Percentiles rank a stretch among this genome's conserved stretches.
Conservation (phyloP, 257 asterid genomes). For the Solanum microdontum region DNA sequence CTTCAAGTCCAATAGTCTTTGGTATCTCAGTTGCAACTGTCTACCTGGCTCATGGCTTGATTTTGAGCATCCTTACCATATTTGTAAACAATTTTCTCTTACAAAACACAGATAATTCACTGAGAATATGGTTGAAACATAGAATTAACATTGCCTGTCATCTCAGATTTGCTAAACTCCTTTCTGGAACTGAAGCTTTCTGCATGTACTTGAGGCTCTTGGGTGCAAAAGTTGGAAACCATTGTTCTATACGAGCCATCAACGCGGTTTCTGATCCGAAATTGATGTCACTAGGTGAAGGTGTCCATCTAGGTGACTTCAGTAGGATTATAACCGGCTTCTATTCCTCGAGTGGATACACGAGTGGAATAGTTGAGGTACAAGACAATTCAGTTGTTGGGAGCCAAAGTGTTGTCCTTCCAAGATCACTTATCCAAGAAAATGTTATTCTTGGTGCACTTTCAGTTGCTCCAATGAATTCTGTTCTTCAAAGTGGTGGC, state of each 20-base stretch:
- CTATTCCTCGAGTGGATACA: constrained; percentile 45
- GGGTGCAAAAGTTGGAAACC: constrained; percentile 61
- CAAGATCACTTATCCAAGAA: constrained; percentile 47
- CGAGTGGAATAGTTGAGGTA: constrained; percentile 38
- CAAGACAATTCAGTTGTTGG: constrained; percentile 61
- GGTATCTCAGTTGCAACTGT: constrained; percentile 35
- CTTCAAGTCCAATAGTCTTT: constrained; percentile 28
- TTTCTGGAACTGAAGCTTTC: constrained; percentile 85
- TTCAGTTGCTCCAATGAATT: constrained; percentile 54
- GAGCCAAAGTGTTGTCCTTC: constrained; percentile 75
- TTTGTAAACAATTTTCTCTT: constrained; percentile 17
- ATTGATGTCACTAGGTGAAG: constrained; percentile 42
- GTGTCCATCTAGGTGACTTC: constrained; percentile 83
- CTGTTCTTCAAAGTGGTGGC: constrained; percentile 63
- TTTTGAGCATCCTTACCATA: constrained; percentile 38
- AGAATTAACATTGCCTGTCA: constrained; percentile 46
- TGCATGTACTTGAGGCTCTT: constrained; percentile 60
- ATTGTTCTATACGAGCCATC: constrained; percentile 73
- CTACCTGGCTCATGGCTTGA: constrained; percentile 53
- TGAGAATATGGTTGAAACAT: constrained; percentile 46
- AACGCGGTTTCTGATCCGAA: constrained; percentile 57
- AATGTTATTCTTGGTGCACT: constrained; percentile 80
- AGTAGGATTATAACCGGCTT: constrained; percentile 59
- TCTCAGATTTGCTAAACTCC: constrained; percentile 69
- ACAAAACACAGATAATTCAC: constrained; percentile 17